Percentiles rank a stretch among this genome's conserved stretches.
These are phyloP conservation scores for Trichoderma virens DNA, from an alignment of 495 filamentous ascomycete species.

Conservation along the genomic window DNA sequence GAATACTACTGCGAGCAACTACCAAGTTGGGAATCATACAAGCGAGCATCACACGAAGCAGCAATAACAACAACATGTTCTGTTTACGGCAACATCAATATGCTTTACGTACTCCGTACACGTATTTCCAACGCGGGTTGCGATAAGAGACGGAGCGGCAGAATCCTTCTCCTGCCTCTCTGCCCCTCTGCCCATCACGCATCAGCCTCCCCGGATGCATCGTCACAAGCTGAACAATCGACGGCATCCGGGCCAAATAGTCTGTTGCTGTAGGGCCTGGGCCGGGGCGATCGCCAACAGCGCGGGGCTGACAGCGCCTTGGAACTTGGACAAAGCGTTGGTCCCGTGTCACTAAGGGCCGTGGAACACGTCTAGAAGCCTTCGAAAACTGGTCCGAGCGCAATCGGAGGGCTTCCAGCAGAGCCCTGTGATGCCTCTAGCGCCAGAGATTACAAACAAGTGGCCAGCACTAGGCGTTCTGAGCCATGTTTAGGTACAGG, in stretches of 20 bases:
- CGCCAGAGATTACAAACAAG: neutral
- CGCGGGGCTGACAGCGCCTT: neutral
- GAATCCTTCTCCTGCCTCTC: neutral
- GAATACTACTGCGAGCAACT: neutral
- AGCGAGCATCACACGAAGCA: too few species aligned
- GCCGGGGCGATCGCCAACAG: neutral
- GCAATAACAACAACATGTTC: too few species aligned
- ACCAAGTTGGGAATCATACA: neutral
- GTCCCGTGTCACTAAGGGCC: neutral
- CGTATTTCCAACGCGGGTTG: too few species aligned
- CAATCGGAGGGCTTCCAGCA: neutral
- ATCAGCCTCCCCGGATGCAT: neutral
- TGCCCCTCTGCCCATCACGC: neutral
- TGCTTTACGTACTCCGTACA: too few species aligned
- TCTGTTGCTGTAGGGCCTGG: too few species aligned
- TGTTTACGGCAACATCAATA: too few species aligned
- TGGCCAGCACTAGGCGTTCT: neutral
- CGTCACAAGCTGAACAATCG: neutral
- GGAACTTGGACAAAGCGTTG: neutral
- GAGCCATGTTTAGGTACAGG: neutral
- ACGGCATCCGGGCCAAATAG: neutral
- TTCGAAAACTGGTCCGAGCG: neutral
- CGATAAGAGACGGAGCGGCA: too few species aligned
- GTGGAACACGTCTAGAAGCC: neutral
- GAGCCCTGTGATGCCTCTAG: neutral